phyloP scores from a whole-genome alignment of 73 alveolate species.

The Paramecium tetraurelia region DNA sequence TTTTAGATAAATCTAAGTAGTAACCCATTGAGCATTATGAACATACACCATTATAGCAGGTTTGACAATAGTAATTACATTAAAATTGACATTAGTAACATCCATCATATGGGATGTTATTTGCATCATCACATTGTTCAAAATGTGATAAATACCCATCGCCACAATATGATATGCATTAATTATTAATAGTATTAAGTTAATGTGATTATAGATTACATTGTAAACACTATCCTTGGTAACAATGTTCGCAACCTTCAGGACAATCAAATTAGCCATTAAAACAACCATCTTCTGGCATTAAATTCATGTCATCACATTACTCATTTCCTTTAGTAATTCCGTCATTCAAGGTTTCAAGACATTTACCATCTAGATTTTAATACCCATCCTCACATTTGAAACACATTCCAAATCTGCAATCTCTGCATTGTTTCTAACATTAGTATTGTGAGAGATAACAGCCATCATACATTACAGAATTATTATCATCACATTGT shows the following conservation, averaged over 20 bases:
- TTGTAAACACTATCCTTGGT: background rate
- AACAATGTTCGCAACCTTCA: background rate
- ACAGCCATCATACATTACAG: background rate
- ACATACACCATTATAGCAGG: background rate
- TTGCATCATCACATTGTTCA: background rate
- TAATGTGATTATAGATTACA: background rate
- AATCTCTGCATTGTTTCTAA: background rate
- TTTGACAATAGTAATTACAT: background rate
- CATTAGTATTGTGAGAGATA: background rate
- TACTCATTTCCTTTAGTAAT: background rate
- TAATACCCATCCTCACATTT: background rate
- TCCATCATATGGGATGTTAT: background rate
- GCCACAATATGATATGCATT: background rate
- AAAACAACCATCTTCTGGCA: background rate
- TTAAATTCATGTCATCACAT: background rate
- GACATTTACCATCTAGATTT: background rate
- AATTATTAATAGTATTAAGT: background rate
- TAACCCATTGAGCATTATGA: background rate
- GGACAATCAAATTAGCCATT: background rate
- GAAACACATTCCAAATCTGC: background rate
- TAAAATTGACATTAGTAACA: background rate
- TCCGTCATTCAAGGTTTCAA: background rate
- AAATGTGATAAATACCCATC: background rate
- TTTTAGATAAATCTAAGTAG: background rate
- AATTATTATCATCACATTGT: background rate